Evolutionary conservation across 2,329 filamentous ascomycete genomes (phyloP).

Genomic region (Myriosclerotinia curreyana): DNA sequence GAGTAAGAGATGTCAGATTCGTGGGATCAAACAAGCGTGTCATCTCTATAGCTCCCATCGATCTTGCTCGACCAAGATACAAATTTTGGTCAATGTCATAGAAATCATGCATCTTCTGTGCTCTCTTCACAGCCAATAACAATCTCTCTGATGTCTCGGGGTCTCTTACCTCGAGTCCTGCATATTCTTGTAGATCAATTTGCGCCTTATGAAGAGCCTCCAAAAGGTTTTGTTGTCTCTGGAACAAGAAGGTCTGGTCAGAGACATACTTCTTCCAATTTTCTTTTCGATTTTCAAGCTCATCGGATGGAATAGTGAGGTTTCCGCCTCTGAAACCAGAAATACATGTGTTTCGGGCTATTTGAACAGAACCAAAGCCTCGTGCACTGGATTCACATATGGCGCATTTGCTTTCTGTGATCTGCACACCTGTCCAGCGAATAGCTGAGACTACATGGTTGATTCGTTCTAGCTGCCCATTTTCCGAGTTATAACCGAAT

Average conservation of each 20-base stretch:
- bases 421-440: background rate
- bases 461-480: background rate
- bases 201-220: no score
- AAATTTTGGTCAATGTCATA: background rate
- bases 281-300: background rate
- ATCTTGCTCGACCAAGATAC: background rate
- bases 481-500: background rate
- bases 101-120: background rate
- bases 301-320: background rate
- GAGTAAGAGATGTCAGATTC: background rate
- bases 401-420: background rate
- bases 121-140: rapidly evolving
- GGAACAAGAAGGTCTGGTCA: background rate
- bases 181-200: background rate
- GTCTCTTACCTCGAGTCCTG: background rate
- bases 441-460: no score
- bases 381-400: background rate
- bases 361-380: no score
- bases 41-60: background rate
- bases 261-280: background rate
- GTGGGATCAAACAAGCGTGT: background rate
- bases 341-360: background rate
- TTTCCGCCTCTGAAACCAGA: background rate
- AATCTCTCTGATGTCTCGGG: background rate
- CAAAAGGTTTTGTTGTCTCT: background rate